A percentile compares a stretch with the other conserved stretches of the same genome.
These are phyloP conservation scores for Talaromyces borbonicus DNA, from an alignment of 495 filamentous ascomycete genomes.

Conservation along the genomic window DNA sequence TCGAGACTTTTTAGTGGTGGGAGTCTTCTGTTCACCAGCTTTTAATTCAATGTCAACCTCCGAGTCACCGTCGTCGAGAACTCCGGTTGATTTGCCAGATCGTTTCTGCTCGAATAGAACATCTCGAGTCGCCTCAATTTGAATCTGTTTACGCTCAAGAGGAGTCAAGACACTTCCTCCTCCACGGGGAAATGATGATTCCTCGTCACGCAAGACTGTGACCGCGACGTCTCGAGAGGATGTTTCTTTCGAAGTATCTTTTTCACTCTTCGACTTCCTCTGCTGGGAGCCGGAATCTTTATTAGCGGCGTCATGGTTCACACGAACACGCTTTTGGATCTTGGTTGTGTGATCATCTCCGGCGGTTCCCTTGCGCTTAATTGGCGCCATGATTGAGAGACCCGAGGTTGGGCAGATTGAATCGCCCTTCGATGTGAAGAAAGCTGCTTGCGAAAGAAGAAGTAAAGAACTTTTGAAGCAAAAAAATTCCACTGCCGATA, in stretches of 20 bases:
- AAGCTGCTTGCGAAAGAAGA: not conserved
- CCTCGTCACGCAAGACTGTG: slow-evolving; percentile 61
- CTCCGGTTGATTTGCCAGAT: slow-evolving; percentile 33
- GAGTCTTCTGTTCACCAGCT: slow-evolving; percentile 24
- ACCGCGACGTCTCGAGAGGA: slow-evolving; percentile 20
- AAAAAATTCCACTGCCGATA: slow-evolving; percentile 6
- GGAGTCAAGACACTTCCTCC: slow-evolving; percentile 86
- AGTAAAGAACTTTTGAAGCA: not conserved
- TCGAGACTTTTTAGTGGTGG: slow-evolving; percentile 41
- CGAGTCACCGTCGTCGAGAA: slow-evolving; percentile 29
- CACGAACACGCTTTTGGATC: slow-evolving; percentile 38
- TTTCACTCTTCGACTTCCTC: slow-evolving; percentile 20
- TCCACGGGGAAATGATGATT: slow-evolving; percentile 83
- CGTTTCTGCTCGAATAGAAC: slow-evolving; percentile 82
- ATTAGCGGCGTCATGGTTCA: slow-evolving; percentile 24
- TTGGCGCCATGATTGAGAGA: slow-evolving; percentile 35
- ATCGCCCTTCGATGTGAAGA: not conserved
- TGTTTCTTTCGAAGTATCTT: slow-evolving; percentile 13
- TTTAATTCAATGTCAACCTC: slow-evolving; percentile 43
- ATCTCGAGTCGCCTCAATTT: slow-evolving; percentile 85
- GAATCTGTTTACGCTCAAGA: slow-evolving; percentile 91
- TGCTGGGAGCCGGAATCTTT: slow-evolving; percentile 11
- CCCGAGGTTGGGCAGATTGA: not conserved
- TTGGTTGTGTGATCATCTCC: slow-evolving; percentile 27
- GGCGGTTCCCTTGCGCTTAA: slow-evolving; percentile 42